Percentiles rank a stretch among this genome's conserved stretches.
Evolutionary conservation across 768 basidiomycete genomes (phyloP).

Genomic region (Auricularia cornea): DNA sequence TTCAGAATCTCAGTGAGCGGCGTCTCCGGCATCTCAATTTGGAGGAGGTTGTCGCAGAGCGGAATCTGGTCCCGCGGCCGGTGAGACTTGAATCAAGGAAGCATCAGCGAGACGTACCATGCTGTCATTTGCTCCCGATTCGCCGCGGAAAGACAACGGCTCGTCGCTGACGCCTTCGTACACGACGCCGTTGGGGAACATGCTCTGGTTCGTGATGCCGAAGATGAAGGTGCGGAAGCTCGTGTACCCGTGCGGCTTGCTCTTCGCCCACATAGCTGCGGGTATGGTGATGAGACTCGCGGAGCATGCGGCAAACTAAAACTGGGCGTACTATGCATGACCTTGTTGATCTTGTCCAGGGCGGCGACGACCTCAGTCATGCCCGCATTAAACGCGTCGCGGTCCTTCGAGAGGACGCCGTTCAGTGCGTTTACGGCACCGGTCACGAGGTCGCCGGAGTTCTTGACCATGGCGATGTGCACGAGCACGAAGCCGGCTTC

Average conservation of each 20-base stretch:
- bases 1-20: slow-evolving; percentile 23
- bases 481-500: slow-evolving; percentile 12
- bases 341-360: slow-evolving; percentile 11
- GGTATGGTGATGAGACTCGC: too few relatives aligned
- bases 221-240: slow-evolving; percentile 29
- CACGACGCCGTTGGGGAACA: slow-evolving; percentile 27
- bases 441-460: slow-evolving; percentile 19
- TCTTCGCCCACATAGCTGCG: slow-evolving; percentile 22
- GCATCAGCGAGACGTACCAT: neutral
- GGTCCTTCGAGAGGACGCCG: slow-evolving; percentile 14
- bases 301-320: neutral
- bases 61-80: slow-evolving; percentile 18
- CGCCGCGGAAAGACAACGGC: slow-evolving; percentile 24
- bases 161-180: slow-evolving; percentile 26
- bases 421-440: slow-evolving; percentile 18
- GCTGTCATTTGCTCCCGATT: slow-evolving; percentile 23
- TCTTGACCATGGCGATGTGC: slow-evolving; percentile 23
- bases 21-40: slow-evolving; percentile 22
- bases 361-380: slow-evolving; percentile 7
- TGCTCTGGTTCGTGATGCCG: slow-evolving; percentile 22
- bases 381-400: slow-evolving; percentile 15
- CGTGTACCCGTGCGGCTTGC: slow-evolving; percentile 20
- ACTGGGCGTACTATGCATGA: neutral
- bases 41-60: slow-evolving; percentile 25
- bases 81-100: neutral